Conservation (phyloP, 129 eudicot genomes). For the Flaveria trinervia region DNA sequence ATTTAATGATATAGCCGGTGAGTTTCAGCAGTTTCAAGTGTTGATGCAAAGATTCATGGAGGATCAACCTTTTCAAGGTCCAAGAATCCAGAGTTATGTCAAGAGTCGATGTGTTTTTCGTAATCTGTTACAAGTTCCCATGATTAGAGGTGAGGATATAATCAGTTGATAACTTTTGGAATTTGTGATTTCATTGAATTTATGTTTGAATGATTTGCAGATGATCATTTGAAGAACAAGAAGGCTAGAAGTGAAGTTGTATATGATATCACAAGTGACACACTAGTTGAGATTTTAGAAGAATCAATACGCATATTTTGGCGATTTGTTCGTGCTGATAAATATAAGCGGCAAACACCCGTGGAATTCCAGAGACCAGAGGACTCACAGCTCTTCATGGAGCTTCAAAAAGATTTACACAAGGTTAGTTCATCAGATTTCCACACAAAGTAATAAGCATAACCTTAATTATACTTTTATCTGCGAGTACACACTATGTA, state of each 20-base stretch:
- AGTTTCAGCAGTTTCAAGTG: conserved; percentile 95
- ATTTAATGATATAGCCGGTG: conserved; percentile 80
- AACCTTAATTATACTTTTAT: too few species aligned
- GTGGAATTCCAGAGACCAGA: conserved; percentile 56
- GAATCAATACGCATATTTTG: conserved; percentile 87
- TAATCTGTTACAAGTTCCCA: conserved; percentile 92
- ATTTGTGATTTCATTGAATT: background rate
- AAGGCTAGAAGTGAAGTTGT: conserved; percentile 50
- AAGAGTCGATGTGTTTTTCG: conserved; percentile 69
- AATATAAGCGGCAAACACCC: conserved; percentile 46
- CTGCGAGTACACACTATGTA: too few species aligned
- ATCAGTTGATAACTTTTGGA: background rate
- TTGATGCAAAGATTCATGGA: conserved; percentile 81
- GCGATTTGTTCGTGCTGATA: conserved; percentile 77
- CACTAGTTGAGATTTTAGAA: conserved; percentile 76
- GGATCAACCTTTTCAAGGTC: conserved; percentile 82
- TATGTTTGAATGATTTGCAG: conserved; percentile 42
- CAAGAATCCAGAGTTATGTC: conserved; percentile 69
- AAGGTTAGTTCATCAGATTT: conserved; percentile 50
- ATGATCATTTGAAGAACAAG: conserved; percentile 48
- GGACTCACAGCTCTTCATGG: conserved; percentile 53
- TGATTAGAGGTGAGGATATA: conserved; percentile 64
- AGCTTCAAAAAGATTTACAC: conserved; percentile 59
- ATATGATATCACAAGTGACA: conserved; percentile 58
- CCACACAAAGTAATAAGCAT: background rate